Evolutionary conservation across 78 protist genomes (phyloP), one percentile per base, ranked within the genome.

Genomic region (Dictyostelium citrinum): DNA sequence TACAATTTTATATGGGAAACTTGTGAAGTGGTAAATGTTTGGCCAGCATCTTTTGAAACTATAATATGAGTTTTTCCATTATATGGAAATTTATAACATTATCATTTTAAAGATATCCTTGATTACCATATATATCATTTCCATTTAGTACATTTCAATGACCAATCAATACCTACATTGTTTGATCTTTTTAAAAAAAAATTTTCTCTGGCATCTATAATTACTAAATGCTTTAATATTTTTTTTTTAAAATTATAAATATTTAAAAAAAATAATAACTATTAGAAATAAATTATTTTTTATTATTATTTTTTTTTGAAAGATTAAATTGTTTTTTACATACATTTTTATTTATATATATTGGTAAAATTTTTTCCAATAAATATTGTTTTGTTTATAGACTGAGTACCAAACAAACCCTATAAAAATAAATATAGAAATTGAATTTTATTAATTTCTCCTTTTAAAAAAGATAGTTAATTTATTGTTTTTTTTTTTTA

Each of bases 41-140:
- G 10, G 10, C 90, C 90, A 20, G 8, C 60, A 33, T 83, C 81
- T 2, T 43, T 67, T 17, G 90, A 83, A 24, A 83, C 77, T 22
- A 27, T 49, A 17, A 70, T 33, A 46, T 37, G 33, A 39, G 90
- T 68, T 3, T 67, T 39, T 45, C 35, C 41, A 64, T n/a, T 10
- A 5, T 17, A 8, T 64, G 72, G 5, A 8, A 20, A 64, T 24
- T 64, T 11, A 64, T 17, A 27, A 64, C 72, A 27, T 64, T 64
- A 64, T 64, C 31, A 8, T 24, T 24, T 64, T 24, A 6, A 27
- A 10, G 27, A 64, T 64, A 64, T 24, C 72, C 72, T 5, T 0
- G 9, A 64, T 10, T 64, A 27, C 33, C 72, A 64, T 27, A 64
- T 11, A 64, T 64, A 11, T 0, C 0, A 11, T 64, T 64, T 27